Evolutionary conservation across 768 basidiomycete species (phyloP).

Genomic region (Coprinopsis sp.): DNA sequence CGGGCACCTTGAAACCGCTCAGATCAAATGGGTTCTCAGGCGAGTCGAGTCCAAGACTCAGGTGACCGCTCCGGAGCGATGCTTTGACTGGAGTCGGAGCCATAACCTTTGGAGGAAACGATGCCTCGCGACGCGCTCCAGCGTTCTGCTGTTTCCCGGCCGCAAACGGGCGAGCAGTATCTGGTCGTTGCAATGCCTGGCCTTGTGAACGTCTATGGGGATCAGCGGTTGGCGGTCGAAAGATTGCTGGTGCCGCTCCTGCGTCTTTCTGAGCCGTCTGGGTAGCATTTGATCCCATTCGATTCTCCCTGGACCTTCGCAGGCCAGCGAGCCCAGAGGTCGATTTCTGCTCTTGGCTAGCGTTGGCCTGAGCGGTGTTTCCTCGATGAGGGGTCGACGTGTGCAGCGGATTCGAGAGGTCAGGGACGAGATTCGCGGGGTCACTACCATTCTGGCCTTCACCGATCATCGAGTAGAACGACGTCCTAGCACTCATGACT

Average conservation of each 20-base stretch:
- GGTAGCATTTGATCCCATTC: neutral
- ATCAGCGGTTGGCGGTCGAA: slow-evolving; percentile 1
- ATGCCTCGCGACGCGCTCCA: neutral
- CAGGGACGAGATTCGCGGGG: neutral
- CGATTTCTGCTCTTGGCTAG: too few species aligned
- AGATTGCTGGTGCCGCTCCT: neutral
- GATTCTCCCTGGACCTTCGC: neutral
- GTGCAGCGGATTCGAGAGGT: neutral
- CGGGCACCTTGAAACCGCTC: neutral
- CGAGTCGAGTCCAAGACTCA: neutral
- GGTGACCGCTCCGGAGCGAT: neutral
- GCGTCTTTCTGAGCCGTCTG: neutral
- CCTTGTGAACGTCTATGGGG: neutral
- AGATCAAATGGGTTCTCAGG: neutral
- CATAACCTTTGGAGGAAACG: neutral
- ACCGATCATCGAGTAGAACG: neutral
- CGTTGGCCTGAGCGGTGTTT: too few species aligned
- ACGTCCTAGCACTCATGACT: neutral
- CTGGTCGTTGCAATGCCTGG: neutral
- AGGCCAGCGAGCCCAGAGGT: too few species aligned
- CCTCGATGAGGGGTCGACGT: too few species aligned
- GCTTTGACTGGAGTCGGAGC: neutral
- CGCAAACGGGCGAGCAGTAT: neutral
- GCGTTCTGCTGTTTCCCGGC: neutral
- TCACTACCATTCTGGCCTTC: neutral